These are phyloP conservation scores for Trifolium dubium DNA, from an alignment of 306 rosid species.

Conservation along the genomic window DNA sequence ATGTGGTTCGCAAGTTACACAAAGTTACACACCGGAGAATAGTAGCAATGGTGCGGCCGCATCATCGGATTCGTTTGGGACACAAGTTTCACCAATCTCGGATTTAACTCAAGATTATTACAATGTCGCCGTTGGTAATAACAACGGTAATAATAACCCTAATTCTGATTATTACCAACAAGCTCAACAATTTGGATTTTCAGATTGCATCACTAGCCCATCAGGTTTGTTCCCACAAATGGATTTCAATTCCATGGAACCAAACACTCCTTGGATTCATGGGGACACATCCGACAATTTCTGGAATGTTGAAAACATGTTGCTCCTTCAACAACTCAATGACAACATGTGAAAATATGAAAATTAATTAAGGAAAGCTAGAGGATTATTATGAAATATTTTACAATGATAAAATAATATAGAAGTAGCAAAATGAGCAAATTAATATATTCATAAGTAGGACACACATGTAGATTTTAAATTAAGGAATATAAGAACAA, in stretches of 20 bases:
- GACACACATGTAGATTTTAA: slow-evolving; percentile 49
- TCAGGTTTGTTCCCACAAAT: slow-evolving; percentile 44
- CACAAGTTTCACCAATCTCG: slow-evolving; percentile 72
- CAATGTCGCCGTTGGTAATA: slow-evolving; percentile 39
- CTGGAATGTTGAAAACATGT: slow-evolving; percentile 76
- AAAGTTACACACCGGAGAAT: slow-evolving; percentile 74
- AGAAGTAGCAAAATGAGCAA: slow-evolving; percentile 15
- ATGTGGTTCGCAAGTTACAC: slow-evolving; percentile 39
- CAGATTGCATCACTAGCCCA: slow-evolving; percentile 56
- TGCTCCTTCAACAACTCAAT: slow-evolving; percentile 64
- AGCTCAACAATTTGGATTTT: slow-evolving; percentile 41
- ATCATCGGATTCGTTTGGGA: slow-evolving; percentile 76
- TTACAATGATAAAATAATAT: slow-evolving; percentile 26
- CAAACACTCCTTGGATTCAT: slow-evolving; percentile 54
- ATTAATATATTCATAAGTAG: slow-evolving; percentile 45
- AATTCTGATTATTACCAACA: slow-evolving; percentile 53
- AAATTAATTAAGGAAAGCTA: neutral
- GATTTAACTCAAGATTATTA: slow-evolving; percentile 63
- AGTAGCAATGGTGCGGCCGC: slow-evolving; percentile 73
- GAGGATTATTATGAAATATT: slow-evolving; percentile 34
- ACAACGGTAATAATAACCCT: slow-evolving; percentile 40
- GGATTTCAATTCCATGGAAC: slow-evolving; percentile 61
- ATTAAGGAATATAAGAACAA: slow-evolving; percentile 40
- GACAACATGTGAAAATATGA: slow-evolving; percentile 41
- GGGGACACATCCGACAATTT: slow-evolving; percentile 67